Base-by-base conservation (phyloP, 179 eudicot genomes). In the Beta macrorhiza region DNA sequence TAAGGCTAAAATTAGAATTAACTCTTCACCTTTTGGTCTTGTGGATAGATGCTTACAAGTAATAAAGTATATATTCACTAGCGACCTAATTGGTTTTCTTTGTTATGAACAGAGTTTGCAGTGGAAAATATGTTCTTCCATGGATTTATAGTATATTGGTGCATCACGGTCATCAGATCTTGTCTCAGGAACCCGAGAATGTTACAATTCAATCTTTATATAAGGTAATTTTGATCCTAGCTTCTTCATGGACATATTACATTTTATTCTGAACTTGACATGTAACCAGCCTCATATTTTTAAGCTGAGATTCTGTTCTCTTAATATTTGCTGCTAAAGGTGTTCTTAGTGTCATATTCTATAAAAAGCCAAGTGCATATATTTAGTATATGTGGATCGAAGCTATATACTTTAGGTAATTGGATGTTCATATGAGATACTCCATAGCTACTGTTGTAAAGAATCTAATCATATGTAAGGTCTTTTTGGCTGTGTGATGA, bases 101-200 rank as follows among this genome's bases (percentile, higher is more conserved):
- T 73, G 58, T 45, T 62, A 49, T 84, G 71, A 10, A 84, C 91
- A 96, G 99, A 84, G 83, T 97, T 78, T 76, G 85, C 85, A 79
- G 72, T 79, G 92, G 90, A 73, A 91, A 86, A 82, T 81, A 84
- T 83, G 90, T 92, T 83, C 92, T 94, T 81, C 93, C 98, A 20
- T 96, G 99, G 99, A 89, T 96, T 70, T 87, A 85, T 86, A 87
- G 89, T 81, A 86, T 91, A 86, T 70, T 94, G 89, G 90, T 90
- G 75, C 88, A 89, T 78, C 97, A 92, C 70, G 82, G 93, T 74
- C 85, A 87, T 79, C 91, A 84, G 68, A 77, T 91, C 68, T 69
- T 87, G 77, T 89, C 94, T 71, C 87, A 87, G 85, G 99, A 96
- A 76, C 87, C 92, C 56, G 88, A 80, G 58, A 86, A 83, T 81